Conservation (phyloP, 306 rosid genomes). For the Medicago arabica region DNA sequence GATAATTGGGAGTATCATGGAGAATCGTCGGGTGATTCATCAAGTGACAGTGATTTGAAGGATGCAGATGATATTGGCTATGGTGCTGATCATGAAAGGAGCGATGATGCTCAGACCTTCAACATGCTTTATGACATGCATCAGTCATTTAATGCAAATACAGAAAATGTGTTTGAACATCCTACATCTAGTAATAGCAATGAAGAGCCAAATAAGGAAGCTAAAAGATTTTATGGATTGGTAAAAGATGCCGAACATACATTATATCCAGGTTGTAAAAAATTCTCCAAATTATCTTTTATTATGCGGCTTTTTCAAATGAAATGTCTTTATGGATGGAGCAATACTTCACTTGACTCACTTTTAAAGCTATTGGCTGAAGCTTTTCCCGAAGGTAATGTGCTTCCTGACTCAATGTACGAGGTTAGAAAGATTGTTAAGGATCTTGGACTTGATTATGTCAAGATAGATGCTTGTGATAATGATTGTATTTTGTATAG, state of each 20-base stretch:
- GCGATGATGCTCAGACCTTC: constrained; percentile 7
- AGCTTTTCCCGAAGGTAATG: background rate
- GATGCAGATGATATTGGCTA: background rate
- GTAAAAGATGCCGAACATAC: constrained; percentile 5
- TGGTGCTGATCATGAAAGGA: background rate
- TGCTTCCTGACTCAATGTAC: background rate
- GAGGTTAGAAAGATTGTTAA: background rate
- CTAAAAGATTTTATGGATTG: constrained; percentile 18
- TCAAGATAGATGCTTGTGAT: constrained; percentile 8
- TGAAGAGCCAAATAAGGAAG: constrained; percentile 24
- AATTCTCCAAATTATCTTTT: constrained; percentile 6
- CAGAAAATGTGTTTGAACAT: background rate
- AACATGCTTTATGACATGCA: constrained; percentile 7
- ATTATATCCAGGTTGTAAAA: constrained; percentile 13
- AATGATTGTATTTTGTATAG: background rate
- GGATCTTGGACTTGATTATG: constrained; percentile 30
- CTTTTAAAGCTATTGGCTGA: background rate
- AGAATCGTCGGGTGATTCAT: background rate
- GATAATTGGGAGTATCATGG: constrained; percentile 6
- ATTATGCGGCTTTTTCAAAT: constrained; percentile 12
- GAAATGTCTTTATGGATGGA: constrained; percentile 22
- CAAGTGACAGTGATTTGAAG: background rate
- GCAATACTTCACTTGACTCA: background rate
- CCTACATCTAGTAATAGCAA: background rate
- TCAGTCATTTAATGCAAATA: background rate